Percentiles rank a stretch among this genome's conserved stretches.
These are phyloP conservation scores for Vitis labrusca DNA, from an alignment of 164 flowering plant species.

Conservation along the genomic window DNA sequence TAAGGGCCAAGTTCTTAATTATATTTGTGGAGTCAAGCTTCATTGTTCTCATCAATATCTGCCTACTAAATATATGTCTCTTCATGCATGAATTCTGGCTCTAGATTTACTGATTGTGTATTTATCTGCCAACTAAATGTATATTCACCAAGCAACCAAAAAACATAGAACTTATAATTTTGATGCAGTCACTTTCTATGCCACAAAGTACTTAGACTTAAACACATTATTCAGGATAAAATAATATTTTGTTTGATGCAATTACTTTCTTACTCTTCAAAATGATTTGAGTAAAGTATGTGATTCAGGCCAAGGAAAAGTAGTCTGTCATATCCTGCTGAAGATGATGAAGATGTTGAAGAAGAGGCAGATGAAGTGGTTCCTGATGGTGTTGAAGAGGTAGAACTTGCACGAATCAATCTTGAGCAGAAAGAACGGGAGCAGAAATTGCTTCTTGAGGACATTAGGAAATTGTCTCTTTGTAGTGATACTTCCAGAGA, in stretches of 20 bases:
- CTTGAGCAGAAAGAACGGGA: slow-evolving; percentile 83
- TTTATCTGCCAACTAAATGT: background rate
- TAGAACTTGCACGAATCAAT: slow-evolving; percentile 81
- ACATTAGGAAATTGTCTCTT: slow-evolving; percentile 68
- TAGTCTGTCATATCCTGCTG: slow-evolving; percentile 73
- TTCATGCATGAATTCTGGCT: too few relatives aligned
- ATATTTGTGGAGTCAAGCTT: too few relatives aligned
- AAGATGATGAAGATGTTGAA: slow-evolving; percentile 93
- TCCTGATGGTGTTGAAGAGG: slow-evolving; percentile 99
- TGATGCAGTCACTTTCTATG: background rate
- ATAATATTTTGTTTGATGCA: background rate
- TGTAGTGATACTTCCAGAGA: slow-evolving; percentile 48
- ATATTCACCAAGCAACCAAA: background rate
- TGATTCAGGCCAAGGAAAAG: slow-evolving; percentile 83
- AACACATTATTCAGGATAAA: background rate
- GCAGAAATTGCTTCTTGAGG: slow-evolving; percentile 69
- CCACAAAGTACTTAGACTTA: background rate
- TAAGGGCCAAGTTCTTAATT: background rate
- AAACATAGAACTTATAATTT: background rate
- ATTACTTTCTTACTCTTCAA: background rate
- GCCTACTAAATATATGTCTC: too few relatives aligned
- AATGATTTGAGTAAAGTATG: slow-evolving; percentile 6
- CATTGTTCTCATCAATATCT: too few relatives aligned
- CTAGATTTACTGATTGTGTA: too few relatives aligned
- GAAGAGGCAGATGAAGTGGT: slow-evolving; percentile 99